A percentile compares a stretch with the other conserved stretches of the same genome.
Conservation (phyloP, 805 yeast species). For the Metschnikowia reukaufii region DNA sequence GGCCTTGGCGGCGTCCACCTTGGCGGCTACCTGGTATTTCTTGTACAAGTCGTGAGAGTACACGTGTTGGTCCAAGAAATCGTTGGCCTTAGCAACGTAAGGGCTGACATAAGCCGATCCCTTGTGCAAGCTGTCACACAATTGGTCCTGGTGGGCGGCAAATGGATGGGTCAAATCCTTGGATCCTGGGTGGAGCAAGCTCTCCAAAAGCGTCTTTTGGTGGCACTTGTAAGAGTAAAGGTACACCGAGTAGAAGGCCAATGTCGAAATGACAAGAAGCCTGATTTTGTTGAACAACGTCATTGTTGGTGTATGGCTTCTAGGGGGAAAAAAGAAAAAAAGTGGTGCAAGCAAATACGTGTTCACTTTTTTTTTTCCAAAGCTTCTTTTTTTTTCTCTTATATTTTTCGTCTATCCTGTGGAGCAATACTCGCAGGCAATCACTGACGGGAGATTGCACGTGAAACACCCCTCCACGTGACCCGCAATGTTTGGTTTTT, state of each 20-base stretch:
- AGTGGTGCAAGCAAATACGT: background rate
- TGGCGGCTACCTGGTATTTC: slow-evolving; percentile 32
- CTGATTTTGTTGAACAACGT: slow-evolving; percentile 21
- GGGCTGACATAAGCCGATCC: slow-evolving; percentile 33
- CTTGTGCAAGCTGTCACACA: slow-evolving; percentile 34
- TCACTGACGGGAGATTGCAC: slow-evolving; percentile 6
- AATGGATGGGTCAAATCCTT: slow-evolving; percentile 39
- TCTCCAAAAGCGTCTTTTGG: slow-evolving; percentile 29
- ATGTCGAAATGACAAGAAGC: slow-evolving; percentile 24
- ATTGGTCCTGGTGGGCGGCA: slow-evolving; percentile 33
- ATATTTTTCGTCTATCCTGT: background rate
- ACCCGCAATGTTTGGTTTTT: slow-evolving; percentile 8
- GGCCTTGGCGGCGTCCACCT: slow-evolving; percentile 25
- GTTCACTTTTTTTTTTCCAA: background rate
- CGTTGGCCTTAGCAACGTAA: slow-evolving; percentile 26
- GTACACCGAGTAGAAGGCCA: slow-evolving; percentile 37
- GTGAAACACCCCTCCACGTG: slow-evolving; percentile 12
- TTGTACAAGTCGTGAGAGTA: slow-evolving; percentile 36
- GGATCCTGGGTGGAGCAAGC: slow-evolving; percentile 21
- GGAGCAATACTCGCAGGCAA: slow-evolving; percentile 3
- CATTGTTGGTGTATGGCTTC: slow-evolving; percentile 10
- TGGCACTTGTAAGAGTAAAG: slow-evolving; percentile 43
- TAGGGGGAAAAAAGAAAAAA: background rate
- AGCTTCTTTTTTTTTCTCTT: too few species aligned
- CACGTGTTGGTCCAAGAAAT: slow-evolving; percentile 37